phyloP scores from a whole-genome alignment of 2,329 filamentous ascomycete species.

The Aspergillus sp. region DNA sequence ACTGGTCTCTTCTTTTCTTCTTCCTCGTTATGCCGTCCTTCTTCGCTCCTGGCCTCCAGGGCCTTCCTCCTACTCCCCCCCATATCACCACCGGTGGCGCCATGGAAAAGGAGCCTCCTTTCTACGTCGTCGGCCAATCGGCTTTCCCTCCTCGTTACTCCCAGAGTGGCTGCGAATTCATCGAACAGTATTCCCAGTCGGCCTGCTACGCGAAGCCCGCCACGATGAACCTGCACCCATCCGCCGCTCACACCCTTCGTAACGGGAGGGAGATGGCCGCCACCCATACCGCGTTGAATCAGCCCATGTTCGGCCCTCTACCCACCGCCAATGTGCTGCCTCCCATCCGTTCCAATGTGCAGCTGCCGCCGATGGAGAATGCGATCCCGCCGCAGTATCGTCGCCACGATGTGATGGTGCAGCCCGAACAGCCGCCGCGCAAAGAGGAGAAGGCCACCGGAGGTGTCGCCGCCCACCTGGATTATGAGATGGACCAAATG shows the following conservation, averaged over 20 bases:
- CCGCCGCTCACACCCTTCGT: constrained; percentile 28
- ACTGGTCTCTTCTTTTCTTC: constrained; percentile 21
- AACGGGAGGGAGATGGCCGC: constrained; percentile 32
- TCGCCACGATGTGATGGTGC: constrained; percentile 37
- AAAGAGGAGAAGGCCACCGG: constrained; percentile 70
- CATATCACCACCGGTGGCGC: constrained; percentile 36
- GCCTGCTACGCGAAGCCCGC: constrained; percentile 37
- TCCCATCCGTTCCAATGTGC: constrained; percentile 39
- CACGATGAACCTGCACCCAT: constrained; percentile 32
- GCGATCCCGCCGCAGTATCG: constrained; percentile 42
- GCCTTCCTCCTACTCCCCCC: constrained; percentile 43
- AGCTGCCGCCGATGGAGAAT: constrained; percentile 40
- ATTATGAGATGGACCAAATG: constrained; percentile 97
- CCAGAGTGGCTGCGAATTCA: constrained; percentile 44
- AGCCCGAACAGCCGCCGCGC: constrained; percentile 32
- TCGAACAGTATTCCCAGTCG: constrained; percentile 47
- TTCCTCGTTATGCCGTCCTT: constrained; percentile 41
- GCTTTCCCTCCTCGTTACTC: constrained; percentile 42
- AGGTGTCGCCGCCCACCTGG: constrained; percentile 88
- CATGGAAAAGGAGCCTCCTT: constrained; percentile 37
- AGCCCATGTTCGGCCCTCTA: constrained; percentile 35
- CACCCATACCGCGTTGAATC: constrained; percentile 21
- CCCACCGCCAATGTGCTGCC: constrained; percentile 37
- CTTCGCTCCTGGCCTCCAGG: constrained; percentile 38
- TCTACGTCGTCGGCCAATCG: constrained; percentile 37